phyloP scores from a whole-genome alignment of 1,284 basidiomycete genomes.

The Ganoderma sinense region DNA sequence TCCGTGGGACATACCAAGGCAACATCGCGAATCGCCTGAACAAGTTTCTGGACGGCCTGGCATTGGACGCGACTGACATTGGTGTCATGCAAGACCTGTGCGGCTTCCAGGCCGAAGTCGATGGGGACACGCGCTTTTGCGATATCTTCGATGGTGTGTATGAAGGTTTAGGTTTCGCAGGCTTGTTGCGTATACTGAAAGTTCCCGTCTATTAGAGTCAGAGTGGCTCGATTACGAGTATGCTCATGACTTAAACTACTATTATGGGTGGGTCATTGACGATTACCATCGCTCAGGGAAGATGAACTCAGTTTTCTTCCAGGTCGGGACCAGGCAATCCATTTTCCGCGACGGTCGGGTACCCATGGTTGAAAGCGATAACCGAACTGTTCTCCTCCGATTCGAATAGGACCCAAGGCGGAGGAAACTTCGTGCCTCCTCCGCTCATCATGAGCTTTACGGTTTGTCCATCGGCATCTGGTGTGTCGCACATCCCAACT shows the following conservation, averaged over 20 bases:
- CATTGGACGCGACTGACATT: constrained; percentile 43
- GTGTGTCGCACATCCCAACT: background rate
- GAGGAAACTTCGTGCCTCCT: constrained; percentile 44
- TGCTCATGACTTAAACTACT: constrained; percentile 62
- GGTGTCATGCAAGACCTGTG: constrained; percentile 54
- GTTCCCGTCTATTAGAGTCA: constrained; percentile 46
- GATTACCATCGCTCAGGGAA: background rate
- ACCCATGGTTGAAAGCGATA: constrained; percentile 49
- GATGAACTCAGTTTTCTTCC: too few species aligned
- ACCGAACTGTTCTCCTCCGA: constrained; percentile 46
- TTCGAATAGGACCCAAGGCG: constrained; percentile 36
- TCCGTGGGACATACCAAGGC: constrained; percentile 42
- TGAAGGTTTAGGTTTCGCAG: background rate
- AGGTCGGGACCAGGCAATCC: constrained; percentile 54
- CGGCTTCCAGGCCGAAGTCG: constrained; percentile 47
- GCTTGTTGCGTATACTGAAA: background rate
- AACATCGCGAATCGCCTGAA: constrained; percentile 46
- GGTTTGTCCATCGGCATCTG: constrained; percentile 33
- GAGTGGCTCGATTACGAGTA: constrained; percentile 63
- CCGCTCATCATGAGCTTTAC: constrained; percentile 52
- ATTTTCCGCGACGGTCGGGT: constrained; percentile 47
- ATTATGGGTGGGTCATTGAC: constrained; percentile 45
- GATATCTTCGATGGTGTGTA: constrained; percentile 29
- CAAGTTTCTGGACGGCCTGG: constrained; percentile 44
- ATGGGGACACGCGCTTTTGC: constrained; percentile 50